Conservation (phyloP, 2,329 filamentous ascomycete species). For the Dissoconium aciculare region DNA sequence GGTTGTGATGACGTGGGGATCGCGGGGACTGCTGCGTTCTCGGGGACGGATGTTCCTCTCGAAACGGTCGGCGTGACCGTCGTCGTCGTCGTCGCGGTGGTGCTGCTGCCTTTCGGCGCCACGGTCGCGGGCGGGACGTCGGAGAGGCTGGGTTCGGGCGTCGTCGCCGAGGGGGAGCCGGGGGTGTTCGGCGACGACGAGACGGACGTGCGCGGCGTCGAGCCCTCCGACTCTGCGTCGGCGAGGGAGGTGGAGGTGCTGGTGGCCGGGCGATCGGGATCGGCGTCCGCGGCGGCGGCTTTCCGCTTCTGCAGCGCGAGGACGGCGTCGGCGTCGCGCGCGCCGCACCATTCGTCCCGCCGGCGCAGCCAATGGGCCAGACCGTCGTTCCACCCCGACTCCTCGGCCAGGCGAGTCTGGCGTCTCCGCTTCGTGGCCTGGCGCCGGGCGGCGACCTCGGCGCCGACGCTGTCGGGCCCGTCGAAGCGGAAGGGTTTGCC, state of each 20-base stretch:
- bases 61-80: neutral
- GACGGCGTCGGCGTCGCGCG: slow-evolving; percentile 37
- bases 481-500: slow-evolving; percentile 28
- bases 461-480: slow-evolving; percentile 30
- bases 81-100: neutral
- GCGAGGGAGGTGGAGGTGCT: slow-evolving; percentile 3
- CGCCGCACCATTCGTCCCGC: slow-evolving; percentile 75
- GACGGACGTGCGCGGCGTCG: slow-evolving; percentile 26
- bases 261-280: slow-evolving; percentile 3
- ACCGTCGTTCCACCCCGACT: slow-evolving; percentile 59
- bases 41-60: too few species aligned
- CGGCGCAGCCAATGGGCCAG: slow-evolving; percentile 63
- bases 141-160: slow-evolving; percentile 11
- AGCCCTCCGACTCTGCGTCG: slow-evolving; percentile 1
- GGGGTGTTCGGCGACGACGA: slow-evolving; percentile 14
- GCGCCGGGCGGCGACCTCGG: slow-evolving; percentile 19
- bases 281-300: slow-evolving; percentile 1
- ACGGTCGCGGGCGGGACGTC: slow-evolving; percentile 4
- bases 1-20: slow-evolving; percentile 6
- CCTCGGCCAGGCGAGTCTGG: slow-evolving; percentile 24
- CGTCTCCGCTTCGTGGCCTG: slow-evolving; percentile 25
- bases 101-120: neutral
- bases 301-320: neutral
- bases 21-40: too few species aligned
- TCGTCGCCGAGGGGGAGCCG: slow-evolving; percentile 8